These are phyloP conservation scores for Xerocomus spinulosus DNA, from an alignment of 768 basidiomycete genomes.

Conservation along the genomic window DNA sequence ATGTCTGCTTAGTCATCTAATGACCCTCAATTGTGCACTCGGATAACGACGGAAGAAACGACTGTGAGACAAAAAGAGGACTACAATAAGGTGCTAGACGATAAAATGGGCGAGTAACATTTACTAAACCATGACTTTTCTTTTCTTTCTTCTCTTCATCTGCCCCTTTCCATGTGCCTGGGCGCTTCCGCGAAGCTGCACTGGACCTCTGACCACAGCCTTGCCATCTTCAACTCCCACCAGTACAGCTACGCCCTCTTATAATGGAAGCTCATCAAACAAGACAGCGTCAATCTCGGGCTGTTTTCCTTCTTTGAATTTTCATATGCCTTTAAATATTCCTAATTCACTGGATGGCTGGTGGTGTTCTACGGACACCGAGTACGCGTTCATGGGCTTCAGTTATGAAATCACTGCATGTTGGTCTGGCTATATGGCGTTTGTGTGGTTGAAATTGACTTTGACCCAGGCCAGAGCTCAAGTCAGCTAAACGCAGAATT, in stretches of 20 bases:
- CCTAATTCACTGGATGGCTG: constrained; percentile 46
- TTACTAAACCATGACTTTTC: no score
- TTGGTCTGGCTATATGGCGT: constrained; percentile 26
- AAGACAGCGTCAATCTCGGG: no score
- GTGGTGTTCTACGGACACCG: constrained; percentile 62
- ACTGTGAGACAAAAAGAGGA: no score
- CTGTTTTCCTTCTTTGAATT: constrained; percentile 43
- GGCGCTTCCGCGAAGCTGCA: constrained; percentile 15
- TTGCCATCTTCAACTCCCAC: no score
- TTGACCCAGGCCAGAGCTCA: constrained; percentile 50
- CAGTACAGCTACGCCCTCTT: no score
- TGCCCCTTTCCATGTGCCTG: constrained; percentile 9
- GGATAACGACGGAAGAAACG: no score
- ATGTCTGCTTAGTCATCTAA: no score
- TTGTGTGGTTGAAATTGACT: constrained; percentile 1
- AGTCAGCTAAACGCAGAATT: constrained; percentile 52
- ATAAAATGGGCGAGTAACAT: no score
- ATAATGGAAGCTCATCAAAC: not conserved
- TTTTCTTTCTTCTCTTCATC: constrained; percentile 1
- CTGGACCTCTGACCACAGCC: no score
- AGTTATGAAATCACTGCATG: constrained; percentile 70
- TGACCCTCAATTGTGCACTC: no score
- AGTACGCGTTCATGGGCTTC: constrained; percentile 76
- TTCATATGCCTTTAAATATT: constrained; percentile 49
- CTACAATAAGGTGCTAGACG: no score